These are phyloP conservation scores for Aureobasidium sp. DNA, from an alignment of 2,329 filamentous ascomycete species.

Conservation along the genomic window DNA sequence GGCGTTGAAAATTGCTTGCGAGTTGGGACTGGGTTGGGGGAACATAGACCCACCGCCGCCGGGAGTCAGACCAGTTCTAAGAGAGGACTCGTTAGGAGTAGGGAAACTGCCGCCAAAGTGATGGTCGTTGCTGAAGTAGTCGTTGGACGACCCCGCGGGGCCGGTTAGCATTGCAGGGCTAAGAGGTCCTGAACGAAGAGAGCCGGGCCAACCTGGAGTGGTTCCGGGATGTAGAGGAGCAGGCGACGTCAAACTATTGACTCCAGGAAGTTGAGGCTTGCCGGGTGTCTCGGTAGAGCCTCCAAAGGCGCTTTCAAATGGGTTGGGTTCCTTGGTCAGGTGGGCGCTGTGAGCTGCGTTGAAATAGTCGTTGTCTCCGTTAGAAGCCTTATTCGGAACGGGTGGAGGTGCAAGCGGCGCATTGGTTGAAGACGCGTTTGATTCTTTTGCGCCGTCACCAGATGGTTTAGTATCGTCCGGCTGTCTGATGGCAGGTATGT, in stretches of 20 bases:
- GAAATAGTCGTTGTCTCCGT: constrained; percentile 43
- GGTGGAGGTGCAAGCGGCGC: constrained; percentile 46
- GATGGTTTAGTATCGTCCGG: constrained; percentile 22
- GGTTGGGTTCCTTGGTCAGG: constrained; percentile 80
- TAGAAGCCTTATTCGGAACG: constrained; percentile 32
- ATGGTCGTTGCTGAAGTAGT: constrained; percentile 65
- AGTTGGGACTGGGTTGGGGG: constrained; percentile 80
- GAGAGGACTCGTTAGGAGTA: constrained; percentile 91
- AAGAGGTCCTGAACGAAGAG: constrained; percentile 80
- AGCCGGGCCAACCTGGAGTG: constrained; percentile 75
- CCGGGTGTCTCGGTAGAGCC: constrained; percentile 70
- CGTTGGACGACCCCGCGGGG: constrained; percentile 63
- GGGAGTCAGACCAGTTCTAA: constrained; percentile 84
- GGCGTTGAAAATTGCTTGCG: constrained; percentile 71
- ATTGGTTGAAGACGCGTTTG: constrained; percentile 24
- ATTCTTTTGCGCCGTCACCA: constrained; percentile 24
- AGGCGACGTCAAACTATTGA: constrained; percentile 84
- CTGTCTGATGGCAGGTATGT: constrained; percentile 24
- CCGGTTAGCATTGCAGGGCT: constrained; percentile 97
- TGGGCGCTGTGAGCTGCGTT: constrained; percentile 36
- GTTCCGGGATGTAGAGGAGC: constrained; percentile 68
- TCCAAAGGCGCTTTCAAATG: constrained; percentile 92
- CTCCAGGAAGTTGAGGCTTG: constrained; percentile 71
- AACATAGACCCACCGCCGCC: constrained; percentile 97
- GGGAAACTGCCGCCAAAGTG: constrained; percentile 79